phyloP scores from a whole-genome alignment of 2,329 filamentous ascomycete species.

The Aspergillus ibericus region DNA sequence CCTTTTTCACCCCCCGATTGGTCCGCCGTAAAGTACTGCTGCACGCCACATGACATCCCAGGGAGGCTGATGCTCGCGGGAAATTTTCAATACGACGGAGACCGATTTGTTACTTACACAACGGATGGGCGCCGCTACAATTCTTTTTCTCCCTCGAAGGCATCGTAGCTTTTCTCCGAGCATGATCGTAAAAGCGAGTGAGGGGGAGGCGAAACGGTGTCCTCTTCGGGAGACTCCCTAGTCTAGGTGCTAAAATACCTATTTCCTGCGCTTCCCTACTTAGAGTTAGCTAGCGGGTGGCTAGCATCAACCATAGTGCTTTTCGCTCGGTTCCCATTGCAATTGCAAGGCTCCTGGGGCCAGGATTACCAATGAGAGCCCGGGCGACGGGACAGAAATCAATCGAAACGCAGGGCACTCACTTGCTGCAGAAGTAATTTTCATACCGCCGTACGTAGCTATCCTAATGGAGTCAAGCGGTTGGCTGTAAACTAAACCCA shows the following conservation, averaged over 20 bases:
- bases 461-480: constrained; percentile 12
- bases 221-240: neutral
- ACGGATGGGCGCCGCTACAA: neutral
- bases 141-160: neutral
- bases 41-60: constrained; percentile 15
- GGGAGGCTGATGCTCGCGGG: neutral
- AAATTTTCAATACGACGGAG: constrained; percentile 3
- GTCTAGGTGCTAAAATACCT: constrained; percentile 3
- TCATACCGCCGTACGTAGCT: constrained; percentile 5
- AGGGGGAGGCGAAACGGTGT: constrained; percentile 1
- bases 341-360: neutral
- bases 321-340: constrained; percentile 1
- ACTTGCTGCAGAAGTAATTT: constrained; percentile 13
- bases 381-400: neutral
- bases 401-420: constrained; percentile 6
- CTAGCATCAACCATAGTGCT: constrained; percentile 8
- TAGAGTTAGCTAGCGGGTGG: constrained; percentile 11
- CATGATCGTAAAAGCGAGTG: neutral
- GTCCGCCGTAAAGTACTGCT: constrained; percentile 2
- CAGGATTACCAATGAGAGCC: constrained; percentile 6
- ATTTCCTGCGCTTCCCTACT: neutral
- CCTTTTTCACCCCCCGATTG: constrained; percentile 12
- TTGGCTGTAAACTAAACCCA: neutral
- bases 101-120: neutral
- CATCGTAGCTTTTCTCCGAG: neutral